Evolutionary conservation across 148 eudicot genomes (phyloP).

Genomic region (Camellia japonica): DNA sequence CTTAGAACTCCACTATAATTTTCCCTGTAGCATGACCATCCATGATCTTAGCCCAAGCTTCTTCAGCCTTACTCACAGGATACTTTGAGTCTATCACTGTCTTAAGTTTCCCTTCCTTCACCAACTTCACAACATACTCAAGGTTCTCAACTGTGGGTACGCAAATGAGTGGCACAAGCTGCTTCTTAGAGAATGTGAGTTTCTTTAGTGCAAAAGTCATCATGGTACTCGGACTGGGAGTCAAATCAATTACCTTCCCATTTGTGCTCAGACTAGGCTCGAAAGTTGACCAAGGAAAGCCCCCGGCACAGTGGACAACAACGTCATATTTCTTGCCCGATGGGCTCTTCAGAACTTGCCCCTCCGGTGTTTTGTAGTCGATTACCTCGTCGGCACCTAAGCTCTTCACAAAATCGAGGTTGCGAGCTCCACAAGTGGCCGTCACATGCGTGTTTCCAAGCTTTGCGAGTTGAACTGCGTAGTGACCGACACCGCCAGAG

Average conservation of each 20-base stretch:
- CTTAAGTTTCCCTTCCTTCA: slow-evolving; percentile 69
- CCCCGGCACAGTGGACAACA: slow-evolving; percentile 57
- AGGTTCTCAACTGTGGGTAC: slow-evolving; percentile 45
- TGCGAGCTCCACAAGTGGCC: slow-evolving; percentile 76
- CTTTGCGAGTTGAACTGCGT: slow-evolving; percentile 79
- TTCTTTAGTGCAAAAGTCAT: slow-evolving; percentile 56
- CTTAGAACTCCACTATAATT: slow-evolving; percentile 50
- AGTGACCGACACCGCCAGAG: slow-evolving; percentile 83
- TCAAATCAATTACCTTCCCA: slow-evolving; percentile 65
- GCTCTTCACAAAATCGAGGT: slow-evolving; percentile 57
- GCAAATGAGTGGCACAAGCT: slow-evolving; percentile 47
- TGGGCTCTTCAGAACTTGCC: slow-evolving; percentile 64
- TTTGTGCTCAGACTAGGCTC: slow-evolving; percentile 48
- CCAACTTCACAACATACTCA: slow-evolving; percentile 54
- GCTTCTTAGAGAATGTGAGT: slow-evolving; percentile 59
- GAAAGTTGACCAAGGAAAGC: slow-evolving; percentile 62
- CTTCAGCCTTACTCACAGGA: slow-evolving; percentile 65
- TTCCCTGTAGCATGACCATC: slow-evolving; percentile 86
- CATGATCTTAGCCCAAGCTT: slow-evolving; percentile 71
- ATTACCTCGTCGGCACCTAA: slow-evolving; percentile 80
- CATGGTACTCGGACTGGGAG: slow-evolving; percentile 41
- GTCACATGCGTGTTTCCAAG: slow-evolving; percentile 78
- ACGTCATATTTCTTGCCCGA: slow-evolving; percentile 69
- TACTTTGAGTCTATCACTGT: slow-evolving; percentile 61
- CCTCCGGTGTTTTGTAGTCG: slow-evolving; percentile 77